A percentile compares a stretch with the other conserved stretches of the same genome.
Conservation (phyloP, 2,329 filamentous ascomycete genomes). For the Aspergillus versicolor region DNA sequence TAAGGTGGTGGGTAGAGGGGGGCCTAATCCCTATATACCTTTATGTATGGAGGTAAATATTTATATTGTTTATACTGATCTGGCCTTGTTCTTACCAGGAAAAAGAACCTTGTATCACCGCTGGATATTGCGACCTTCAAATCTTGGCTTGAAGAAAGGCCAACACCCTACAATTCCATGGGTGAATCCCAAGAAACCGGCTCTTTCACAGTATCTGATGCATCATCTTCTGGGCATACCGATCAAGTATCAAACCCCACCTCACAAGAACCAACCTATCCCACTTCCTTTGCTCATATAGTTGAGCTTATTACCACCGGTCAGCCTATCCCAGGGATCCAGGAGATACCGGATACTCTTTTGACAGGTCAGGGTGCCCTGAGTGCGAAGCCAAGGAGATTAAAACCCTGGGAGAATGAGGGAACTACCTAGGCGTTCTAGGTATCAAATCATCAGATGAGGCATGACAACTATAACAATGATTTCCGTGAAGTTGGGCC, state of each 20-base stretch:
- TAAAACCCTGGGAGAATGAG: conserved; percentile 79
- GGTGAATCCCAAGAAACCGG: conserved; percentile 7
- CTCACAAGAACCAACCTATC: conserved; percentile 62
- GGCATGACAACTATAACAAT: neutral
- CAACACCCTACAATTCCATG: conserved; percentile 5
- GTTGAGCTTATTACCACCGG: conserved; percentile 81
- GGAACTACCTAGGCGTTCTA: conserved; percentile 17
- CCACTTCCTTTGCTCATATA: conserved; percentile 79
- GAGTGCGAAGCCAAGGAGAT: conserved; percentile 53
- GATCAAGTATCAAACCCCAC: conserved; percentile 43
- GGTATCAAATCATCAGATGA: neutral
- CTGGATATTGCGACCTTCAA: conserved; percentile 70
- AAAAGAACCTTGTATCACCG: conserved; percentile 36
- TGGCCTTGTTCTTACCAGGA: conserved; percentile 25
- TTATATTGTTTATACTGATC: neutral
- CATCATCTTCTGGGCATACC: conserved; percentile 7
- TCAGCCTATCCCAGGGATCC: conserved; percentile 81
- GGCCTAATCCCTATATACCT: neutral
- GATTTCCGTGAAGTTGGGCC: neutral
- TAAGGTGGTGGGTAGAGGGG: neutral
- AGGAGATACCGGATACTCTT: conserved; percentile 79
- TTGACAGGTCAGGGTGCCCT: conserved; percentile 66
- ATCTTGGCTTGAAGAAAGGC: conserved; percentile 52
- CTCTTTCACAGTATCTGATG: conserved; percentile 6
- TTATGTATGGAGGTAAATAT: neutral